Base-by-base conservation (phyloP, 768 basidiomycete genomes). In the Hysterangium stoloniferum region DNA sequence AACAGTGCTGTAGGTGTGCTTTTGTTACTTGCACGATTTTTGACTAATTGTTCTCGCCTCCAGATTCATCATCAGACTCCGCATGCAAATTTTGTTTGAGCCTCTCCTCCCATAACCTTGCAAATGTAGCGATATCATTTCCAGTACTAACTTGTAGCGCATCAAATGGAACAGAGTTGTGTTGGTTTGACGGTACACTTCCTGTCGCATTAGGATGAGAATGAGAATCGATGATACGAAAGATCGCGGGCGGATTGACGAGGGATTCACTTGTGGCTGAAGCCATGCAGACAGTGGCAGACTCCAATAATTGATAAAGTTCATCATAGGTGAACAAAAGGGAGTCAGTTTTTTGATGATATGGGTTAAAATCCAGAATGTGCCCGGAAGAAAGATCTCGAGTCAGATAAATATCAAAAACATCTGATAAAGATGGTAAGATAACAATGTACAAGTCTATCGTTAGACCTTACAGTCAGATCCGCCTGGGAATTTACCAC, bases 91-190 rank as follows among this genome's bases (percentile, higher is more conserved):
- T 56, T 51, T 63, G 64, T 52, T 66, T 58, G 1, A 87, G 64
- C 53, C 78, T 72, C 19, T 80, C 72, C 59, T 74, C 69, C 81
- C 80, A 85, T 8, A 70, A 62, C 15, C 79, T 72, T 3, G 83
- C 78, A 64, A 96, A 96, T 45, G 85, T 84, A 22, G 76, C 71
- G 20, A 91, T 76, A 55, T 75, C 76, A 43, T 74, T 71, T 3
- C 93, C 94, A 44, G 74, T 76, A 57, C 90, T 84, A 59, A 96
- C 64, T 44, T 72, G 75, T n/a, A 95, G 67, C 3, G 86, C 88
- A 59, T 98, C 94, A 42, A 91, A 75, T 7, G 94, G 95, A 28
- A 94, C 73, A 84, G 92, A 94, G 59, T 92, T 95, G 64, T 88
- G 87, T 56, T 85, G 84, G 61, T 87, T 70, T 1, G 75, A 68